Evolutionary conservation across 441 rosid genomes (phyloP), one percentile per base, ranked within the genome.

Genomic region (Rhodomyrtus psidioides): DNA sequence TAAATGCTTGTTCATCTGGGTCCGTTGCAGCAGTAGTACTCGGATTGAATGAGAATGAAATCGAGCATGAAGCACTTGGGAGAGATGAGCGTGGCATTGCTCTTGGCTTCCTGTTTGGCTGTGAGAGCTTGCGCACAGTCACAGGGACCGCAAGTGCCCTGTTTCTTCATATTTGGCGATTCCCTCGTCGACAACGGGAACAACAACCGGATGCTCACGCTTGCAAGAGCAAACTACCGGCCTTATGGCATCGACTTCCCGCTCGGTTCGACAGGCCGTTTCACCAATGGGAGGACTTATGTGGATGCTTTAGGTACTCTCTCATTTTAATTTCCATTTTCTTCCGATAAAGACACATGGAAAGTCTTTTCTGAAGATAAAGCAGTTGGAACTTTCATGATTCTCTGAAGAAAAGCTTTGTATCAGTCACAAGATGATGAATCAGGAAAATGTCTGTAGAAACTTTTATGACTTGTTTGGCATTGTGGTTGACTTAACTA

Each of bases 171-270:
- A 70, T 92, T 94, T 9, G 95, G 95, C 12, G 96, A 94, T 85
- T 93, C 96, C 13, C 86, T 94, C 76, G 96, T 94, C 7, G 96
- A 94, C 82, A 94, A 93, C 88, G 96, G 96, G 74, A 94, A 93
- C 89, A 94, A 94, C 60, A 93, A 94, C 81, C 85, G 93, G 55
- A 76, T 92, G 39, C 62, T 85, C 26, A 91, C 94, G 1, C 94
- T 94, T 42, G 91, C 95, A 82, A 88, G 96, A 86, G 94, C 96
- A 49, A 94, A 94, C 88, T 94, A 93, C 70, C 87, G 95, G 86
- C 95, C 96, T 81, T 93, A 94, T 34, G 96, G 96, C 76, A 89
- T 94, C 34, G 96, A 94, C 87, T 94, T 94, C 57, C 94, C 93
- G 4, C 90, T 84, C 62, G 95, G 95, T 59, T 39, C 93, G 34